Evolutionary conservation across 176 grass and related monocot genomes (phyloP), one percentile per base, ranked within the genome.

Genomic region (Zea luxurians): DNA sequence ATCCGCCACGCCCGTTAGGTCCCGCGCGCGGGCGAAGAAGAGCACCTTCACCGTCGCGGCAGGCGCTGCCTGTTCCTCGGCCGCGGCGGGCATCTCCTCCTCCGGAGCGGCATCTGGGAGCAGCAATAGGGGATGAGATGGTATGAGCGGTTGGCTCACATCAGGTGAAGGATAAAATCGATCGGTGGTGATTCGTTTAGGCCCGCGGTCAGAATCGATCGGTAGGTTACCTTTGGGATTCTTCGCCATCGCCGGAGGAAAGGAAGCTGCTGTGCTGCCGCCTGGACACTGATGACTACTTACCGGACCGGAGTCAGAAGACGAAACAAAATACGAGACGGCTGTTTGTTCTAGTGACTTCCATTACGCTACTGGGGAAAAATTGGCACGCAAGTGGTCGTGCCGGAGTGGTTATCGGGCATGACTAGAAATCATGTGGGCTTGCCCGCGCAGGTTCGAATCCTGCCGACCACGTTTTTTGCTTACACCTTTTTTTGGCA

Each of bases 371-470:
- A 40, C 38, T 40, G 27, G 27, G 27, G 27, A 40, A 1, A 2
- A 40, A 40, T 46, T 46, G 0, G 0, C 60, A 77, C 4, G 0
- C 0, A 37, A 0, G 94, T 97, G 91, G 93, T 93, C 84, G 95
- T 92, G 95, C 89, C 87, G 89, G 95, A 97, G 95, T 97, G 91
- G 95, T 92, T 94, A 98, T 94, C 89, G 95, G 95, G 95, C 92
- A 98, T 98, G 95, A 94, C 91, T 98, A 98, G 95, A 98, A 98
- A 98, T 98, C 95, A 94, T 94, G 92, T 98, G 95, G 89, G 91
- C 95, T 98, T 89, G 95, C 95, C 89, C 92, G 91, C 91, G 91
- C 91, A 98, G 91, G 91, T 97, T 97, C 89, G 91, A 97, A 94
- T 97, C 89, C 95, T 97, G 91, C 91, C 93, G 91, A 93, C 93